Conservation (phyloP, 768 basidiomycete species). For the Roridomyces roridus region DNA sequence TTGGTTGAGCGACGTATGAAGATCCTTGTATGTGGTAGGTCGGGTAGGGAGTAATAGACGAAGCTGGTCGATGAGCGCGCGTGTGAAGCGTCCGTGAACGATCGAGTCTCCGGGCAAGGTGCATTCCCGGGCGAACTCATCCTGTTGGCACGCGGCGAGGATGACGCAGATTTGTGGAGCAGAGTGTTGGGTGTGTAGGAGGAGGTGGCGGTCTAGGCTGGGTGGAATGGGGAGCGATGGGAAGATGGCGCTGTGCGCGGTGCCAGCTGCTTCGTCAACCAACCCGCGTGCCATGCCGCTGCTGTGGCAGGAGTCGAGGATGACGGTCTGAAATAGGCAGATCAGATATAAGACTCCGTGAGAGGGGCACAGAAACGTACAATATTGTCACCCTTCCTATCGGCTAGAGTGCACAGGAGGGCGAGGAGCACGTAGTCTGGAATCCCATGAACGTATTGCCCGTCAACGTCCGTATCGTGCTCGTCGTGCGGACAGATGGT, state of each 20-base stretch:
- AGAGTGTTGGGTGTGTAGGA: not conserved
- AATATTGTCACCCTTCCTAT: constrained; percentile 8
- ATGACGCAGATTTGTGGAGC: not conserved
- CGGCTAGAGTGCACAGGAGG: not conserved
- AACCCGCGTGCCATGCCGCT: not conserved
- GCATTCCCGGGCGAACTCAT: not conserved
- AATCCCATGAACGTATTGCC: not conserved
- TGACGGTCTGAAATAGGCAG: not conserved
- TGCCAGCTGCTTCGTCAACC: not conserved
- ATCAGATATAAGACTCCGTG: not conserved
- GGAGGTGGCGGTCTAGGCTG: not conserved
- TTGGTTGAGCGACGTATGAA: no score
- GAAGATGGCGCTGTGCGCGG: not conserved
- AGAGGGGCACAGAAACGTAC: not conserved
- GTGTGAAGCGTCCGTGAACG: no score
- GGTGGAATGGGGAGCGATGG: not conserved
- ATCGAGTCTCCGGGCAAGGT: not conserved
- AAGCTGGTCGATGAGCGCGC: no score
- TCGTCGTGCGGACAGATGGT: constrained; percentile 15
- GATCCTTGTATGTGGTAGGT: no score
- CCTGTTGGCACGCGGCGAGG: not conserved
- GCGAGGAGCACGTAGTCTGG: constrained; percentile 5
- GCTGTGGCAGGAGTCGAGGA: constrained; percentile 3
- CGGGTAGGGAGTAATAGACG: no score
- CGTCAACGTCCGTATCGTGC: not conserved